Evolutionary conservation across 202 grass and related monocot genomes (phyloP).

Genomic region (Dendrocalamus latiflorus): DNA sequence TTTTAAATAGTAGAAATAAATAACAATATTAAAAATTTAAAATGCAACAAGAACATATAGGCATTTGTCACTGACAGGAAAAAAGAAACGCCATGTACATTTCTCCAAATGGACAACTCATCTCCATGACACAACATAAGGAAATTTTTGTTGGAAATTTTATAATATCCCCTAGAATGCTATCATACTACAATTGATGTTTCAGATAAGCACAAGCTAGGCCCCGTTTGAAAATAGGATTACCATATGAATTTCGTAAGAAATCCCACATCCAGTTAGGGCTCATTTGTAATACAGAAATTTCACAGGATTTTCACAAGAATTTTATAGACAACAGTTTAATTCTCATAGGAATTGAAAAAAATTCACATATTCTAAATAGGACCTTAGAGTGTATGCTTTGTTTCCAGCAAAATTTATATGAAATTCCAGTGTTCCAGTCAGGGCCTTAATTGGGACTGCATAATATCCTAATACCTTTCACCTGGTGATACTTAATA

Average conservation of each 20-base stretch:
- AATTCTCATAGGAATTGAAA: no score
- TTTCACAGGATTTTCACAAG: no score
- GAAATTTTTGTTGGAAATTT: neutral
- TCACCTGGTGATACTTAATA: neutral
- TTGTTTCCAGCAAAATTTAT: no score
- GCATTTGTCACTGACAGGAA: neutral
- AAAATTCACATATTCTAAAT: no score
- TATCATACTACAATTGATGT: neutral
- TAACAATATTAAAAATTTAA: neutral
- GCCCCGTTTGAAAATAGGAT: neutral
- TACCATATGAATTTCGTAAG: neutral
- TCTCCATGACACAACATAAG: neutral
- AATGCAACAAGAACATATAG: neutral
- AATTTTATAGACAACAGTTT: no score
- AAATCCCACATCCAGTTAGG: neutral
- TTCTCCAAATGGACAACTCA: neutral
- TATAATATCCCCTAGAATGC: no score
- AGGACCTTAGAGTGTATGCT: neutral
- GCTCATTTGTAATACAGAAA: no score
- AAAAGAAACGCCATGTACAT: neutral
- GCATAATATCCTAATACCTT: neutral
- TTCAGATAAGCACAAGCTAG: neutral
- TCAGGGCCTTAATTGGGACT: neutral
- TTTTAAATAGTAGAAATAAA: no score
- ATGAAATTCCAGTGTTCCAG: neutral